phyloP scores from a whole-genome alignment of 768 basidiomycete species.

The Mycena galericulata region DNA sequence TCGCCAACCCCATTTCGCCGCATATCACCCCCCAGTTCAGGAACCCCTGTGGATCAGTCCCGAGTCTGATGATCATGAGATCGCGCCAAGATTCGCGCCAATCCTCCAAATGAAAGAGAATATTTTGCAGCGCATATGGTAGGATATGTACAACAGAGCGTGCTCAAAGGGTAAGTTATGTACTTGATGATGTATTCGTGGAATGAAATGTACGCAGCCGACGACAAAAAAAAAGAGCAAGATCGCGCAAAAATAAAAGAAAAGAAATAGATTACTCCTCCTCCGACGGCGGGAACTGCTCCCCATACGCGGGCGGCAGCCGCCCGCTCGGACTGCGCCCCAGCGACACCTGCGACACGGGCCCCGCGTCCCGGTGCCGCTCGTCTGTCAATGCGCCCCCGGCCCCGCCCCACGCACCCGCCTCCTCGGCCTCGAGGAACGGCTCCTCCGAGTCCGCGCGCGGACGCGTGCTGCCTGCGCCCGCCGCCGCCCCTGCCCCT shows the following conservation, averaged over 20 bases:
- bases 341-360: slow-evolving; percentile 26
- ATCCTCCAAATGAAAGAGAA: too few relatives aligned
- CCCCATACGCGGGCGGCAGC: slow-evolving; percentile 41
- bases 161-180: too few relatives aligned
- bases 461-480: background rate
- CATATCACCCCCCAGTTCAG: too few relatives aligned
- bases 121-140: too few relatives aligned
- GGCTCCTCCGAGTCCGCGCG: slow-evolving; percentile 31
- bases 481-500: background rate
- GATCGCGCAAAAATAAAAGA: background rate
- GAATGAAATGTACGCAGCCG: too few relatives aligned
- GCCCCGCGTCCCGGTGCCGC: slow-evolving; percentile 37
- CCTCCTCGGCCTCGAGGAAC: slow-evolving; percentile 28
- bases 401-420: slow-evolving; percentile 3
- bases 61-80: too few relatives aligned
- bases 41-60: too few relatives aligned
- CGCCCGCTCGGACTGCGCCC: slow-evolving; percentile 34
- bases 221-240: background rate
- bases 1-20: too few relatives aligned
- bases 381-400: slow-evolving; percentile 4
- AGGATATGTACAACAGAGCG: too few relatives aligned
- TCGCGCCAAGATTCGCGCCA: too few relatives aligned
- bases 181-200: too few relatives aligned
- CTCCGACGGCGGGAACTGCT: slow-evolving; percentile 12
- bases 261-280: background rate